Evolutionary conservation across 805 yeast genomes (phyloP).

Genomic region (Wickerhamomyces queroliae): DNA sequence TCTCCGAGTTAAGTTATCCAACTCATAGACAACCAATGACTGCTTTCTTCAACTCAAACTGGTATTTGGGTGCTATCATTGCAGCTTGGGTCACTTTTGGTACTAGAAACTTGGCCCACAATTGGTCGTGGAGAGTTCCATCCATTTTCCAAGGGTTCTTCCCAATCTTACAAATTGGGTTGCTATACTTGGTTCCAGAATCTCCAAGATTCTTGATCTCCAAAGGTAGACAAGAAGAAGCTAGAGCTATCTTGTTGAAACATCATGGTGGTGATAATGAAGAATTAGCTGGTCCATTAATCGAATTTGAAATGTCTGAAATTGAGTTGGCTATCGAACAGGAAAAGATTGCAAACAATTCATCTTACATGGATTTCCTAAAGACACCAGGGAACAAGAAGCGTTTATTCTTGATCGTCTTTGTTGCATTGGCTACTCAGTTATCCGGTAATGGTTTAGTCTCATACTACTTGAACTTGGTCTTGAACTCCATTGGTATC

Average conservation of each 20-base stretch:
- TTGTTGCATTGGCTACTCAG: conserved; percentile 34
- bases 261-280: conserved; percentile 33
- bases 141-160: conserved; percentile 43
- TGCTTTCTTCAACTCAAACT: conserved; percentile 40
- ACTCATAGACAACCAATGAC: conserved; percentile 33
- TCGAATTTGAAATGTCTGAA: conserved; percentile 35
- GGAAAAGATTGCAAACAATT: conserved; percentile 28
- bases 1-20: conserved; percentile 45
- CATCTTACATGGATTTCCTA: conserved; percentile 35
- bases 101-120: conserved; percentile 24
- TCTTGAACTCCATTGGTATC: conserved; percentile 47
- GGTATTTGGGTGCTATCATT: conserved; percentile 49
- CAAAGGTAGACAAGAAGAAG: conserved; percentile 37
- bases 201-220: conserved; percentile 41
- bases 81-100: conserved; percentile 50
- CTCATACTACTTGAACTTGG: conserved; percentile 44
- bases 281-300: conserved; percentile 18
- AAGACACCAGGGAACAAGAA: conserved; percentile 33
- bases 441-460: conserved; percentile 48
- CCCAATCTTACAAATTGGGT: conserved; percentile 34
- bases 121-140: conserved; percentile 52
- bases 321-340: conserved; percentile 33
- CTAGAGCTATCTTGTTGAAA: conserved; percentile 33
- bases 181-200: conserved; percentile 40
- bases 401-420: conserved; percentile 31